Base-by-base conservation (phyloP, 2,329 filamentous ascomycete genomes). In the Daldinia sp. region DNA sequence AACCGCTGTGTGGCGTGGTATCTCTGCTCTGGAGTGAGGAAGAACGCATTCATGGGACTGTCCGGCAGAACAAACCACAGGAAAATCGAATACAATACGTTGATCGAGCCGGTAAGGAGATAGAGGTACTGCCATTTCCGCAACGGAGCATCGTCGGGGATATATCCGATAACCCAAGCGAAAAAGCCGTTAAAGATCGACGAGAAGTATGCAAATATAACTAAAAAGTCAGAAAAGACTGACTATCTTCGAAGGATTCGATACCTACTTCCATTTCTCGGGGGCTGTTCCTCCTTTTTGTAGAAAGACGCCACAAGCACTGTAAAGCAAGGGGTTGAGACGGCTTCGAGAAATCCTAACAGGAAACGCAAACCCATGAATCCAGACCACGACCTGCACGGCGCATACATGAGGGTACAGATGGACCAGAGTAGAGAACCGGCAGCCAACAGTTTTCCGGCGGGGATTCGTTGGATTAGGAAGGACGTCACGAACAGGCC, bases 291-390 rank as follows among this genome's bases (percentile, higher is more conserved):
- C 9, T 67, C 67, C 35, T 80, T 81, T 61, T 77, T 80, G 63
- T 81, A 81, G 64, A 81, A 81, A 2, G 75, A 77, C 4, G 79
- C 77, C 42, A 81, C 74, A 39, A 81, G 75, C 30, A 80, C 73
- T 3, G 78, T 79, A 20, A 79, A 74, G 12, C 75, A 76, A 4
- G 79, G 79, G 2, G 76, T 72, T 23, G 78, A 78, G 28, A 79
- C 76, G 6, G 78, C 78, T 54, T 81, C 79, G 1, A 80, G 72
- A 58, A 73, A 74, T 66, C 79, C 79, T 68, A 81, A 77, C 30
- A 78, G 72, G 62, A 81, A 81, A 6, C 80, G 72, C 30, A 80
- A 64, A 26, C 75, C 74, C 75, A 80, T 79, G 50, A 79, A 77
- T 6, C 72, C 75, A 15, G 68, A 54, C 74, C 75, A 79, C n/a